Conservation (phyloP, 2,329 filamentous ascomycete genomes). For the Thielaviopsis populi region DNA sequence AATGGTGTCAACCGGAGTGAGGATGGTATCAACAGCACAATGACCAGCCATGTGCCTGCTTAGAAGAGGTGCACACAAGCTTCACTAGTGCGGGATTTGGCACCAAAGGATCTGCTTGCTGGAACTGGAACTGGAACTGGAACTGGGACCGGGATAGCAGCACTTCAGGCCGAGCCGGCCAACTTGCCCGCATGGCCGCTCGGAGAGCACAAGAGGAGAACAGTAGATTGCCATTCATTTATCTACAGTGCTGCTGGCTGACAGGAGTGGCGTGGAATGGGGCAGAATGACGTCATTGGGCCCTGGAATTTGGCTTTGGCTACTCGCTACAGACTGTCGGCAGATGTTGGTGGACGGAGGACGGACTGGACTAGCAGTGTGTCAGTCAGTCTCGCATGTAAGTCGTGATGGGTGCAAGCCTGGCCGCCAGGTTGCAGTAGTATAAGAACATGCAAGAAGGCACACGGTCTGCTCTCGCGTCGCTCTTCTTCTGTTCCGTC, state of each 20-base stretch:
- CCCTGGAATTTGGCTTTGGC: neutral
- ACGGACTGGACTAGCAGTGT: too few species aligned
- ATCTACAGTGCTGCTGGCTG: neutral
- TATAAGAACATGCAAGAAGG: neutral
- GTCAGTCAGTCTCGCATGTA: too few species aligned
- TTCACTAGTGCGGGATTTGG: neutral
- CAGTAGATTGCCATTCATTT: neutral
- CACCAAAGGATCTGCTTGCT: neutral
- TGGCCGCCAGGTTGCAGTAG: too few species aligned
- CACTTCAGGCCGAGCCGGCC: neutral
- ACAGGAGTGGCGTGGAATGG: too few species aligned
- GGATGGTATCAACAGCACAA: neutral
- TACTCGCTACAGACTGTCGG: too few species aligned
- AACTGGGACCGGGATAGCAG: too few species aligned
- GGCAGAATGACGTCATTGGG: constrained; percentile 2
- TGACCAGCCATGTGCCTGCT: neutral
- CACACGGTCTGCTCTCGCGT: neutral
- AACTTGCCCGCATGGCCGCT: neutral
- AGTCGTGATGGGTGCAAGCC: too few species aligned
- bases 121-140: too few species aligned
- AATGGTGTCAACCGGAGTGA: neutral
- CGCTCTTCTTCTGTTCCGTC: too few species aligned
- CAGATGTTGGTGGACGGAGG: too few species aligned
- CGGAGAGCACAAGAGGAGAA: neutral
- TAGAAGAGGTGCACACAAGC: neutral